phyloP scores from a whole-genome alignment of 164 flowering plant genomes.

The Taxillus chinensis region DNA sequence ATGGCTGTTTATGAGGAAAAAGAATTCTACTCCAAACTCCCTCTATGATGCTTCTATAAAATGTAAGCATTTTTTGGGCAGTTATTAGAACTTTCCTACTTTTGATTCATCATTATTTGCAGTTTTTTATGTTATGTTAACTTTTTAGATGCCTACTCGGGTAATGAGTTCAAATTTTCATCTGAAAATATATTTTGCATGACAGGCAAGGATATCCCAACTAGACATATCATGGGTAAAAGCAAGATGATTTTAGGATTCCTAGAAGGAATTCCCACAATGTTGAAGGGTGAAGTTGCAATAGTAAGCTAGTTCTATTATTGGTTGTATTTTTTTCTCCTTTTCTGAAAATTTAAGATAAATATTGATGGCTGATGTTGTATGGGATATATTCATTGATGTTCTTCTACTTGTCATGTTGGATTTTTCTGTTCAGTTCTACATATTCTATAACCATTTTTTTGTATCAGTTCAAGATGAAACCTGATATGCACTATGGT shows the following conservation, averaged over 20 bases:
- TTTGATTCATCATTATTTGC: not conserved
- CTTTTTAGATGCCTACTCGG: not conserved
- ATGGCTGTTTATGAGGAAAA: too few species aligned
- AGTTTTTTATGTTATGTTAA: not conserved
- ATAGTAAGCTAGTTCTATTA: slow-evolving; percentile 37
- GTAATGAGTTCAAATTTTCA: not conserved
- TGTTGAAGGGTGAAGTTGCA: slow-evolving; percentile 92
- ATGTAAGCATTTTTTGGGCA: not conserved
- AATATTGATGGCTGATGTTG: not conserved
- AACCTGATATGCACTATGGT: slow-evolving; percentile 84
- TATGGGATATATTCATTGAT: not conserved
- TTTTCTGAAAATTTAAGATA: not conserved
- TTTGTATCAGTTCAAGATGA: slow-evolving; percentile 75
- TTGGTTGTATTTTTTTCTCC: not conserved
- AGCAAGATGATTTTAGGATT: slow-evolving; percentile 87
- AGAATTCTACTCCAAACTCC: too few species aligned
- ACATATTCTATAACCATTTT: slow-evolving; percentile 1
- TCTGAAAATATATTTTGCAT: slow-evolving; percentile 5
- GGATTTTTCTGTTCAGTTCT: not conserved
- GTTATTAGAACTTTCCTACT: not conserved
- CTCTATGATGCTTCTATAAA: too few species aligned
- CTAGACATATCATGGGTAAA: slow-evolving; percentile 72
- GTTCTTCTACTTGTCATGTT: not conserved
- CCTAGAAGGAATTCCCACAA: slow-evolving; percentile 85
- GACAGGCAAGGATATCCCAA: slow-evolving; percentile 66